phyloP scores from a whole-genome alignment of 2,329 filamentous ascomycete genomes.

The Coleophoma crateriformis region DNA sequence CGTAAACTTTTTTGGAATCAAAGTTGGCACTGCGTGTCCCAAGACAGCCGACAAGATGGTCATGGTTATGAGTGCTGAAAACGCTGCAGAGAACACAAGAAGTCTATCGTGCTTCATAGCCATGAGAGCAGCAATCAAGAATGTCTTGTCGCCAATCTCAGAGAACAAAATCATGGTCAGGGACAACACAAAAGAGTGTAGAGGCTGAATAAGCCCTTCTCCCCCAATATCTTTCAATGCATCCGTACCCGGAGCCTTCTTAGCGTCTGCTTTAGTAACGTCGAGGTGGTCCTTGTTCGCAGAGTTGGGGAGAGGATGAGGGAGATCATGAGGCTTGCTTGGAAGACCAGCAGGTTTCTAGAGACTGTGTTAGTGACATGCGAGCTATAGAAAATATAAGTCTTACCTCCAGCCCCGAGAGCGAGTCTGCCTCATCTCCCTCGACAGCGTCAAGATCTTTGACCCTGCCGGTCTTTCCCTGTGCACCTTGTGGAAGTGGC shows the following conservation, averaged over 20 bases:
- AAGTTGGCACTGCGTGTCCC: constrained; percentile 83
- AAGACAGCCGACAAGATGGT: constrained; percentile 89
- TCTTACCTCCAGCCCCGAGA: constrained; percentile 54
- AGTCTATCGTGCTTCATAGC: constrained; percentile 96
- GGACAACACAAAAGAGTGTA: constrained; percentile 86
- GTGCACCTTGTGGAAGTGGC: constrained; percentile 74
- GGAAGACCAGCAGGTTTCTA: constrained; percentile 82
- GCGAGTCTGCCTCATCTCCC: constrained; percentile 21
- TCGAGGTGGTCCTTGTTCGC: constrained; percentile 61
- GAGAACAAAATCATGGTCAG: constrained; percentile 97
- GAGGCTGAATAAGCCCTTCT: constrained; percentile 65
- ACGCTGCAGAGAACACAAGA: constrained; percentile 92
- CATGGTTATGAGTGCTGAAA: constrained; percentile 87
- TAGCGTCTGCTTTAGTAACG: constrained; percentile 35
- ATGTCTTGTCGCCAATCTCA: constrained; percentile 97
- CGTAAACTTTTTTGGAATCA: constrained; percentile 87
- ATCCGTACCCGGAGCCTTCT: constrained; percentile 27
- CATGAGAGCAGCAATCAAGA: constrained; percentile 95
- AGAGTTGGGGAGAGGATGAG: constrained; percentile 62
- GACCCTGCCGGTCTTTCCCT: constrained; percentile 34
- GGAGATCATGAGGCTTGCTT: constrained; percentile 68
- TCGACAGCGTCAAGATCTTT: constrained; percentile 29
- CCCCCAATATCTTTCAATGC: constrained; percentile 36
- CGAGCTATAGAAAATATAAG: too few species aligned
- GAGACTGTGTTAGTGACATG: constrained; percentile 13